Evolutionary conservation across 2,329 filamentous ascomycete genomes (phyloP).

Genomic region (Herpotrichia juniperi): DNA sequence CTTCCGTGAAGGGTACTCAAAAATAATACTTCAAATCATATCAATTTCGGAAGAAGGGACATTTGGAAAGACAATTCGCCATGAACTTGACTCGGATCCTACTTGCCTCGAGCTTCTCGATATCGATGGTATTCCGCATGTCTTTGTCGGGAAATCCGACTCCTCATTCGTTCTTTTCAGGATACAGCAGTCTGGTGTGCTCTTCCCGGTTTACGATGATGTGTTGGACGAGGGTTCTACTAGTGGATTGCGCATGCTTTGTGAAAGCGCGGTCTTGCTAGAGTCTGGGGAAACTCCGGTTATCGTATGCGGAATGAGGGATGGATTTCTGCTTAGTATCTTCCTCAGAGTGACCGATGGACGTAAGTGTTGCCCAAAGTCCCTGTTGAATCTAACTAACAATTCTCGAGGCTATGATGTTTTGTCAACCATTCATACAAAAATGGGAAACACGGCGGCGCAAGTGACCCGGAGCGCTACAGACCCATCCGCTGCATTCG

Average conservation of each 20-base stretch:
- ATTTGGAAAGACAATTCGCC: slow-evolving; percentile 17
- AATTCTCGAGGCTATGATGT: slow-evolving; percentile 1
- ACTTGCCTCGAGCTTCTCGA: slow-evolving; percentile 42
- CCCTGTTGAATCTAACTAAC: slow-evolving; percentile 1
- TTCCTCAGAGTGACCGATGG: neutral
- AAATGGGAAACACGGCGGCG: slow-evolving; percentile 37
- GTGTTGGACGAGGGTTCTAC: neutral
- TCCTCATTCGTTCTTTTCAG: slow-evolving; percentile 28
- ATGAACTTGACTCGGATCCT: slow-evolving; percentile 31
- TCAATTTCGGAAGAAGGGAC: slow-evolving; percentile 21
- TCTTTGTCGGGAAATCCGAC: slow-evolving; percentile 39
- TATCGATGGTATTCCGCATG: slow-evolving; percentile 18
- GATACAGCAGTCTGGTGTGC: slow-evolving; percentile 12
- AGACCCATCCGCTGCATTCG: slow-evolving; percentile 37
- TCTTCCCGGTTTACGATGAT: neutral
- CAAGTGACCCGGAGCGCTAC: slow-evolving; percentile 28
- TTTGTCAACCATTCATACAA: slow-evolving; percentile 1
- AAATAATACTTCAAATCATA: slow-evolving; percentile 29
- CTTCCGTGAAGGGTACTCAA: slow-evolving; percentile 20
- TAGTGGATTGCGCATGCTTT: slow-evolving; percentile 20
- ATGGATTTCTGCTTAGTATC: slow-evolving; percentile 35
- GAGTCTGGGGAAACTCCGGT: slow-evolving; percentile 11
- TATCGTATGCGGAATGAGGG: slow-evolving; percentile 45
- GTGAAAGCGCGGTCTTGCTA: slow-evolving; percentile 38
- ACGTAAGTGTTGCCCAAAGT: neutral